phyloP scores from a whole-genome alignment of 805 yeast genomes.

The Teunomyces panamensis region DNA sequence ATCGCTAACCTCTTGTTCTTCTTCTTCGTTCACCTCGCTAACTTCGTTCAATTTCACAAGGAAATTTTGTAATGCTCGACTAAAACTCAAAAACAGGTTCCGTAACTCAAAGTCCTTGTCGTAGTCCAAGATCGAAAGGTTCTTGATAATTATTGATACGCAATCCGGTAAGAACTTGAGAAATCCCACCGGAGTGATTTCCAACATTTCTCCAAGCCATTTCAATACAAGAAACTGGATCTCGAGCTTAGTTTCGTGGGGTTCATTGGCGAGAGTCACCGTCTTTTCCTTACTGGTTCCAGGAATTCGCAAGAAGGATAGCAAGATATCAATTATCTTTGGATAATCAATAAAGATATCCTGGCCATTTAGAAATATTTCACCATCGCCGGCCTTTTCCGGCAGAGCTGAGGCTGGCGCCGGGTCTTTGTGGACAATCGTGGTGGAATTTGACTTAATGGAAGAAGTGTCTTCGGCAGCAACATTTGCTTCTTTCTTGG shows the following conservation, averaged over 20 bases:
- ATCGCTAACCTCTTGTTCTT: constrained; percentile 45
- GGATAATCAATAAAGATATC: constrained; percentile 80
- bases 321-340: constrained; percentile 72
- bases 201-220: constrained; percentile 77
- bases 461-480: constrained; percentile 16
- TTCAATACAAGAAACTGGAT: constrained; percentile 75
- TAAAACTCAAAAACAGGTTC: constrained; percentile 35
- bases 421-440: constrained; percentile 15
- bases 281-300: constrained; percentile 14
- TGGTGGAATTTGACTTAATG: constrained; percentile 24
- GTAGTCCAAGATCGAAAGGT: constrained; percentile 32
- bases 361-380: constrained; percentile 47
- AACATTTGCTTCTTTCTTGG: constrained; percentile 7
- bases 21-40: constrained; percentile 8
- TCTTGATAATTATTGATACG: constrained; percentile 58
- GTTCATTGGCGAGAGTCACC: constrained; percentile 31
- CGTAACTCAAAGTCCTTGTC: constrained; percentile 37
- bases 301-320: constrained; percentile 73
- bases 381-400: constrained; percentile 35
- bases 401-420: background rate
- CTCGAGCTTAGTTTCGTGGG: constrained; percentile 44
- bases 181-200: constrained; percentile 73
- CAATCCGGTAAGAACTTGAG: constrained; percentile 72
- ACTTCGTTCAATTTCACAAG: constrained; percentile 29
- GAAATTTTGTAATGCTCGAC: constrained; percentile 30